A percentile compares a stretch with the other conserved stretches of the same genome.
Conservation (phyloP, 2,329 filamentous ascomycete species). For the Thermothelomyces thermophilus region DNA sequence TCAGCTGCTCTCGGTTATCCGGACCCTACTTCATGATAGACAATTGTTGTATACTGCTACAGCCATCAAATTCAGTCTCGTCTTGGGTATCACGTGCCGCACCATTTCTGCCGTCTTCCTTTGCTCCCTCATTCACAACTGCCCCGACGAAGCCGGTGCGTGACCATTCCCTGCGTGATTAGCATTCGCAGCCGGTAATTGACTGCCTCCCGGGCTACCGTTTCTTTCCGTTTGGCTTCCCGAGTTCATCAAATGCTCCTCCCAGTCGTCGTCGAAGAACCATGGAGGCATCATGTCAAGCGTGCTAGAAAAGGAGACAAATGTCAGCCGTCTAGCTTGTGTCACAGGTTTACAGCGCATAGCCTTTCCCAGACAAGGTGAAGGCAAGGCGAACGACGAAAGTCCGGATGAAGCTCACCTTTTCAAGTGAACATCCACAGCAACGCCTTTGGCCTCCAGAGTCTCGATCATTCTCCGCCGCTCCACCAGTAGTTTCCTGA, state of each 20-base stretch:
- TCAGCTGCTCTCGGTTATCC: no score
- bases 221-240: not conserved
- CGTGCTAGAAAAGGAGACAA: not conserved
- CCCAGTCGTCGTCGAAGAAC: not conserved
- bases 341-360: not conserved
- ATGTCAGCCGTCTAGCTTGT: not conserved
- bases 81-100: not conserved
- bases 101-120: not conserved
- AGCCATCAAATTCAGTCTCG: not conserved
- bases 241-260: not conserved
- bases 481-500: conserved; percentile 53
- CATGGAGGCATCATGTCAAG: conserved; percentile 4
- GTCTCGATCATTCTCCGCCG: conserved; percentile 51
- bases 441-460: conserved; percentile 53
- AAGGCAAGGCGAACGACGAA: not conserved
- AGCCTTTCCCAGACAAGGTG: not conserved
- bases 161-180: not conserved
- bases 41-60: no score
- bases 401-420: conserved; percentile 12
- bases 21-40: no score
- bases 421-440: conserved; percentile 37
- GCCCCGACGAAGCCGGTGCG: not conserved
- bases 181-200: not conserved
- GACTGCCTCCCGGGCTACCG: not conserved
- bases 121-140: not conserved